Evolutionary conservation across 192 early-diverging fungal species (phyloP).

Genomic region (Lobosporangium transversale): DNA sequence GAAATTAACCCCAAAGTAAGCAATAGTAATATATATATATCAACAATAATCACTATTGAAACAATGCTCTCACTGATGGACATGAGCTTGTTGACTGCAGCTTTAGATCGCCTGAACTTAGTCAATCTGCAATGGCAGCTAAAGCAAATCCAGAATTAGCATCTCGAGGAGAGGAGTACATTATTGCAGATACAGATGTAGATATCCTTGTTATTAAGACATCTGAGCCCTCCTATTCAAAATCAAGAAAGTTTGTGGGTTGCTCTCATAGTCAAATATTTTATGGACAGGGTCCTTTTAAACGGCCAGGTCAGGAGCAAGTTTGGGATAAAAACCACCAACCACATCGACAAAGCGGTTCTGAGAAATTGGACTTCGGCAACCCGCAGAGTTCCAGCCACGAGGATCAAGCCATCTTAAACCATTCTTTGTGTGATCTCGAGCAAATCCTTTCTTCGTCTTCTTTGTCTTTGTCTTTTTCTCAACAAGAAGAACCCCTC

Average conservation of each 20-base stretch:
- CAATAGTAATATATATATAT: background rate
- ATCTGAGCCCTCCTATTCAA: constrained; percentile 1
- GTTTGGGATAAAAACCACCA: constrained; percentile 4
- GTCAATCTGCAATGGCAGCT: background rate
- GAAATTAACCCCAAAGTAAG: background rate
- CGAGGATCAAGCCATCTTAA: too few relatives aligned
- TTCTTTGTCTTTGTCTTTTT: too few relatives aligned
- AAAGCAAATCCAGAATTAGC: background rate
- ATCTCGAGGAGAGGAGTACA: background rate
- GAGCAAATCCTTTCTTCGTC: too few relatives aligned
- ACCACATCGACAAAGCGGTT: background rate
- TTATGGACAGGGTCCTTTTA: constrained; percentile 3
- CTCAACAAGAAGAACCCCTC: too few relatives aligned
- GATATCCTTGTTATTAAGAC: background rate
- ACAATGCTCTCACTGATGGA: constrained; percentile 2
- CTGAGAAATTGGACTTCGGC: too few relatives aligned
- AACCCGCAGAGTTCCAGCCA: background rate
- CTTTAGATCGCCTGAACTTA: background rate
- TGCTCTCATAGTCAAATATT: background rate
- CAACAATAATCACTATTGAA: background rate
- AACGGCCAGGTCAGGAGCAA: constrained; percentile 3
- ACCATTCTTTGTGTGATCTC: too few relatives aligned
- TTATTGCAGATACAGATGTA: background rate
- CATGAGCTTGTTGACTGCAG: constrained; percentile 34
- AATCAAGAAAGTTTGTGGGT: background rate